Percentiles rank a stretch among this genome's conserved stretches.
Conservation (phyloP, 257 asterid species). For the Gentiana macrophylla region DNA sequence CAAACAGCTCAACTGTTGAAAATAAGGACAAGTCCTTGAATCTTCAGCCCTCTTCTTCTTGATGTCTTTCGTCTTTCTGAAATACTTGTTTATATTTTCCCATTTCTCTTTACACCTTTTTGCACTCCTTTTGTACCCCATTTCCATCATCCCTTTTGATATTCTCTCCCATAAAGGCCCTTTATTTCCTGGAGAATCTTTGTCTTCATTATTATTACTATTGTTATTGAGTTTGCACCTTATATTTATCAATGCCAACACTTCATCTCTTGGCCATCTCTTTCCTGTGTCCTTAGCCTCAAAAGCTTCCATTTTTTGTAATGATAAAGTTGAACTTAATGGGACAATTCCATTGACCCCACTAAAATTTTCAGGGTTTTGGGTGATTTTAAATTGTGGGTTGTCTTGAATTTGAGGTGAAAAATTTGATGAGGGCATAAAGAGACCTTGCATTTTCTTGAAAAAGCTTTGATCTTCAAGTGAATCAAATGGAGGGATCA, state of each 20-base stretch:
- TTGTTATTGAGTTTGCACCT: constrained; percentile 33
- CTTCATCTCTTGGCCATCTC: constrained; percentile 87
- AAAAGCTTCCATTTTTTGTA: constrained; percentile 3
- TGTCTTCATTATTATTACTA: background rate
- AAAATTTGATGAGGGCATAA: constrained; percentile 7
- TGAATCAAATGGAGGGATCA: background rate
- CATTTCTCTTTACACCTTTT: constrained; percentile 40
- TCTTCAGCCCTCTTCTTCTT: constrained; percentile 69
- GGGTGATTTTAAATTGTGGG: constrained; percentile 9
- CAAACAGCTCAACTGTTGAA: constrained; percentile 49
- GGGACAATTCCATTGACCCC: constrained; percentile 7
- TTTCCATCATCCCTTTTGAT: constrained; percentile 57
- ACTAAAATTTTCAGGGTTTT: constrained; percentile 8
- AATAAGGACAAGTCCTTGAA: constrained; percentile 84
- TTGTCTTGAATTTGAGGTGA: constrained; percentile 6
- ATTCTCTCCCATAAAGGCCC: constrained; percentile 82
- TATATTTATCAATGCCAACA: constrained; percentile 53
- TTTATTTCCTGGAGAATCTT: constrained; percentile 20
- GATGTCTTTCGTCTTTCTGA: constrained; percentile 64
- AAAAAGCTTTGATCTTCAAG: constrained; percentile 12
- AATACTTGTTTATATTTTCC: constrained; percentile 50
- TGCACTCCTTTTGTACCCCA: constrained; percentile 65
- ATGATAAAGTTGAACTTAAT: constrained; percentile 1
- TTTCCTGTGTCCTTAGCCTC: constrained; percentile 20
- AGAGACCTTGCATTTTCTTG: constrained; percentile 13